Base-by-base conservation (phyloP, 139 green algal genomes). In the Edaphochlamys debaryana region DNA sequence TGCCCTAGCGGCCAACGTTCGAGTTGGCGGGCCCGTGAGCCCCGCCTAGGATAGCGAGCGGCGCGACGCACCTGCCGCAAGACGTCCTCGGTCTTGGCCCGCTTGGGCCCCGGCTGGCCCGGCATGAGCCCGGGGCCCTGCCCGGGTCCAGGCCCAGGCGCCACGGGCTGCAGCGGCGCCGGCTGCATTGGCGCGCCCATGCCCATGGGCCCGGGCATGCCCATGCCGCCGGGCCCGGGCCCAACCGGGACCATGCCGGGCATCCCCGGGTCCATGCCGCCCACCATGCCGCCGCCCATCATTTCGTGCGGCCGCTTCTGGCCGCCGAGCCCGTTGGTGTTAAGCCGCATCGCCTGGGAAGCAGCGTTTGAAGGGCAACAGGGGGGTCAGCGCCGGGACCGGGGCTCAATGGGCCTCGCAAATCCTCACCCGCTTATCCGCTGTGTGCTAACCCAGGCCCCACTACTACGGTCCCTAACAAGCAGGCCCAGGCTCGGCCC, bases 181-280 rank as follows among this genome's bases (percentile, higher is more conserved):
- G 79, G 78, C 80, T 82, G 79, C 85, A 89, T 82, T 72, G 75
- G 78, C 63, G 87, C 75, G 48, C 36, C 48, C 73, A 73, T 71
- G 37, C 36, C 38, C 45, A 40, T 27, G 40, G 67, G 41, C 48
- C 75, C 68, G 48, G 62, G 54, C 54, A 67, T 64, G 27, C 72
- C 64, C 77, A 83, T 74, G 45, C 63, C 63, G n/a, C 63, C 64
- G 29, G 42, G 29, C n/a, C n/a, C n/a, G n/a, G 20, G 20, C 20
- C 50, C 50, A 19, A 84, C 52, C 36, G 69, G 78, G 68, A 85
- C 60, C 73, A 83, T 87, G 34, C 54, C 37, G 64, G 30, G 45
- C 30, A 54, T 41, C 25, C 23, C 32, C 3, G 11, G 37, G 15
- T 62, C 67, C 81, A 81, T 69, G 37, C 58, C 69, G 38, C 19